phyloP scores from a whole-genome alignment of 352 stramenopile genomes.

The Globisporangium nodosum region DNA sequence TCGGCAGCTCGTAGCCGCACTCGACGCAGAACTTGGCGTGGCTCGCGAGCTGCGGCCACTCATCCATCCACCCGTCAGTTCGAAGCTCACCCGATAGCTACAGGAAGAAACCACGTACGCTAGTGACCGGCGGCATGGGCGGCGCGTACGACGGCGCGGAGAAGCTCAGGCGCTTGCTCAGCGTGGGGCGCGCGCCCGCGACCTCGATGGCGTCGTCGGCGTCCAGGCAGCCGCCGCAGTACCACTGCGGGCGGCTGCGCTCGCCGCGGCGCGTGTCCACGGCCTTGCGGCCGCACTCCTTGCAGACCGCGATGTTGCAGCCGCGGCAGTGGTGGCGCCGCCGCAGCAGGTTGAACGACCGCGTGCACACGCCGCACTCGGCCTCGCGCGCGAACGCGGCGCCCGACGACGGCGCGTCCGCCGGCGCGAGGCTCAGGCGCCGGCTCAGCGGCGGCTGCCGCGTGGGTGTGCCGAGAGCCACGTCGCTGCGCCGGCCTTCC shows the following conservation, averaged over 20 bases:
- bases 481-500: constrained; percentile 17
- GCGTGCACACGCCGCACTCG: constrained; percentile 65
- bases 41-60: constrained; percentile 33
- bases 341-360: constrained; percentile 77
- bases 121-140: constrained; percentile 32
- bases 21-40: constrained; percentile 81
- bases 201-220: constrained; percentile 66
- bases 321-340: constrained; percentile 81
- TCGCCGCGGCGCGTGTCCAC: constrained; percentile 56
- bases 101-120: constrained; percentile 22
- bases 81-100: no score
- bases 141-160: constrained; percentile 34
- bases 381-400: constrained; percentile 67
- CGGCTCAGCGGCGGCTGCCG: constrained; percentile 29
- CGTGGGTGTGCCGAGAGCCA: constrained; percentile 3
- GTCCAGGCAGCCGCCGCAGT: constrained; percentile 66
- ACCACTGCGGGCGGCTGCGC: constrained; percentile 65
- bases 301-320: constrained; percentile 81
- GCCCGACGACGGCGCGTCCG: constrained; percentile 10
- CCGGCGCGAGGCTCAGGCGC: constrained; percentile 27
- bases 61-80: background rate
- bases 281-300: constrained; percentile 77
- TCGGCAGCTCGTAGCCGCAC: constrained; percentile 74
- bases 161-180: constrained; percentile 63
- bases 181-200: constrained; percentile 33